Evolutionary conservation across 345 rosid genomes (phyloP).

Genomic region (Syzygium aqueum): DNA sequence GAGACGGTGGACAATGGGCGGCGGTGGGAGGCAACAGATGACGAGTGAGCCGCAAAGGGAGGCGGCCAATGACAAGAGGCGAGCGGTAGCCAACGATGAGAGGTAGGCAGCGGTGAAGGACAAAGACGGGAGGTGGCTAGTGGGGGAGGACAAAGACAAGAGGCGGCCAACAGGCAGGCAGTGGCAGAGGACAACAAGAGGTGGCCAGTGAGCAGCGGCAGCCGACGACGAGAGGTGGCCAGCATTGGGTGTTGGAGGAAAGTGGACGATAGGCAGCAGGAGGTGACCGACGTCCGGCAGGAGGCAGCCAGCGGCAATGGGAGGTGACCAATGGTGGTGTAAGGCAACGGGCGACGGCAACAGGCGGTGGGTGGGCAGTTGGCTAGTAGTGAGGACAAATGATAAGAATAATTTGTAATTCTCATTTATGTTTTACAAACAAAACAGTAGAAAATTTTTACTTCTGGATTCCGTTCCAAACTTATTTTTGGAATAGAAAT

Average conservation of each 20-base stretch:
- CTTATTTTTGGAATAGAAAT: too few species aligned
- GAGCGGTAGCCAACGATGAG: too few species aligned
- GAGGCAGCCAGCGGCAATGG: too few species aligned
- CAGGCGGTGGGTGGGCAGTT: accelerated
- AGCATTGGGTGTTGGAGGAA: too few species aligned
- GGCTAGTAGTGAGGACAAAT: accelerated
- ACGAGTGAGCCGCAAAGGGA: too few species aligned
- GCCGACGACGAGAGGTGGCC: accelerated
- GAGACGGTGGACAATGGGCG: too few species aligned
- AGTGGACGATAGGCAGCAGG: too few species aligned
- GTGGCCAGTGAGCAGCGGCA: accelerated
- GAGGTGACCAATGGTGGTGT: accelerated
- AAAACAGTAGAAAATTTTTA: accelerated
- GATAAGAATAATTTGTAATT: too few species aligned
- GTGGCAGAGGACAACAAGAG: accelerated
- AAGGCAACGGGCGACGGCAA: accelerated
- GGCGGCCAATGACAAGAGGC: accelerated
- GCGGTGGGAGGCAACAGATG: too few species aligned
- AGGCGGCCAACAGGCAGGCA: accelerated
- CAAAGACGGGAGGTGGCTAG: accelerated
- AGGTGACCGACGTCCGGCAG: too few species aligned
- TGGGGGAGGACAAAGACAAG: too few species aligned
- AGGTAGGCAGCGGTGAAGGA: accelerated
- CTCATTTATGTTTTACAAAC: accelerated
- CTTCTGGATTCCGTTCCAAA: too few species aligned